Conservation (phyloP, 352 stramenopile genomes). For the Phytopythium boreale region DNA sequence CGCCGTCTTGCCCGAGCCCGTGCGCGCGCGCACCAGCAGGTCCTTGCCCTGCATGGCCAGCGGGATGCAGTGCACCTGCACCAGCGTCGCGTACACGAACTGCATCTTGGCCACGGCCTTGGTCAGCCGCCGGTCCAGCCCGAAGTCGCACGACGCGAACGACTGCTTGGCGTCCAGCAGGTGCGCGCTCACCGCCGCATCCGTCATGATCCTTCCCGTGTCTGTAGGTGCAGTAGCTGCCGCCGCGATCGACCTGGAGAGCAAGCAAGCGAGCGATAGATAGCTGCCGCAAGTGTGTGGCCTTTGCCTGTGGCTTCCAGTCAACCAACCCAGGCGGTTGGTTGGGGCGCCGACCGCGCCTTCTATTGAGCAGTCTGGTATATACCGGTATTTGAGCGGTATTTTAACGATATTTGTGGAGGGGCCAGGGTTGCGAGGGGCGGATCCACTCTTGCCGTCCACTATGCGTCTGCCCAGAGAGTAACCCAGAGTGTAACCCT, state of each 20-base stretch:
- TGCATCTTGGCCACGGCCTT: constrained; percentile 93
- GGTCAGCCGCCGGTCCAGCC: constrained; percentile 89
- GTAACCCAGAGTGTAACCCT: background rate
- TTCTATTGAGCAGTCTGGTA: background rate
- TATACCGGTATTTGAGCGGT: background rate
- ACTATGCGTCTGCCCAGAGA: no score
- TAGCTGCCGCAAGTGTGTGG: background rate
- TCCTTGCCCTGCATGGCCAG: constrained; percentile 92
- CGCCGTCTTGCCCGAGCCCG: constrained; percentile 93
- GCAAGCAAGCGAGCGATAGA: background rate
- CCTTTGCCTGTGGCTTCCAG: background rate
- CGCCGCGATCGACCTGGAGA: no score
- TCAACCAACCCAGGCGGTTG: constrained; percentile 14
- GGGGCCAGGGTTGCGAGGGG: no score
- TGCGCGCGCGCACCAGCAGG: constrained; percentile 90
- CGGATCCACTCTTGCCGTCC: no score
- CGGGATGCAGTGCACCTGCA: constrained; percentile 94
- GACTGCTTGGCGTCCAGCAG: constrained; percentile 76
- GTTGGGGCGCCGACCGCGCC: constrained; percentile 9
- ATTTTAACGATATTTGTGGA: no score
- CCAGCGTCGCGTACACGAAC: constrained; percentile 93
- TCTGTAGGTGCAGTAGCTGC: background rate
- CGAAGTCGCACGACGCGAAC: constrained; percentile 83
- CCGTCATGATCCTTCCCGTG: constrained; percentile 1
- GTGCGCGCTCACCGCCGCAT: constrained; percentile 53